Base-by-base conservation (phyloP, 805 yeast genomes). In the Saturnispora silvae region DNA sequence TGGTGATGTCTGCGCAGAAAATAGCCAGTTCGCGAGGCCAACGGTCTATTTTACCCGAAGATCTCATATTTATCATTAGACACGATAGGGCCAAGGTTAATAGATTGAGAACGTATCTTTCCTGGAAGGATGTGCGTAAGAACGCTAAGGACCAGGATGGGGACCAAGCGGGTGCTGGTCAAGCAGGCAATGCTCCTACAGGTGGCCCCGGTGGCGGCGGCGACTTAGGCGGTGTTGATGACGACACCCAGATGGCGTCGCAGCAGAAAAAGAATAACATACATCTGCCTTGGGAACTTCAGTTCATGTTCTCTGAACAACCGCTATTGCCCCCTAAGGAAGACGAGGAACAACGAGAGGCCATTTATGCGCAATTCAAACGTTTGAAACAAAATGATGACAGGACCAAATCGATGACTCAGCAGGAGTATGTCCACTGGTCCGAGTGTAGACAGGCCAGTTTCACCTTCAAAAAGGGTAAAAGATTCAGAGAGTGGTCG, bases 371-470 rank as follows among this genome's bases (percentile, higher is more conserved):
- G 0, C 84, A 94, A n/a, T 61, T 85, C 56, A 85, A 86, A 56
- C 66, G 96, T 40, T 68, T 92, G 46, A 85, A 86, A 51, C 77
- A 75, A 58, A 96, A 96, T 4, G 98, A 92, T 59, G 96, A 92
- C 35, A 68, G 98, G 44, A 92, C 98, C 0, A 74, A 68, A 45
- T 72, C 80, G 47, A 92, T 92, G 98, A 92, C 98, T 1, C 81
- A 77, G 52, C 96, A 92, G 50, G 98, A 92, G 54, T 92, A 92
- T 52, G 98, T 87, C 14, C 98, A 92, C 56, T 92, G 97, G 96
- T 83, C 95, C 10, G 98, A 92, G 53, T 92, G 98, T 60, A 73
- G 98, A 44, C 98, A 92, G 57, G 97, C 97, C 1, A 79, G 94
- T 41, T 92, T 92, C 56, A 92, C 98, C 1, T 92, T 86, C 51